Evolutionary conservation across 2,329 filamentous ascomycete genomes (phyloP), one percentile per base, ranked within the genome.

Genomic region (Fusarium penzigii): DNA sequence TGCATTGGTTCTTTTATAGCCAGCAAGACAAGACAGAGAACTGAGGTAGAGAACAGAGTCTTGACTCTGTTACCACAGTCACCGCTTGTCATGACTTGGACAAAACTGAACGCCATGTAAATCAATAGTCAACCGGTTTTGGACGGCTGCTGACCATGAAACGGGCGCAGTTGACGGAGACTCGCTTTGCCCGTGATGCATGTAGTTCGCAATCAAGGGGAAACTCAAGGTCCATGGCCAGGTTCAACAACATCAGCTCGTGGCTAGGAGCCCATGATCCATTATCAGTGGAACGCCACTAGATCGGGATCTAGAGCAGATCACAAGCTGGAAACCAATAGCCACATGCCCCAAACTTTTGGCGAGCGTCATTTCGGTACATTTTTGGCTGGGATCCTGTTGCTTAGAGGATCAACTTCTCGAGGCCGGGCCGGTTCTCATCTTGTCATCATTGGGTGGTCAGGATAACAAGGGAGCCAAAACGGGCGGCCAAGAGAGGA

Each of bases 371-470:
- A 25, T 25, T 25, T 25, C 20, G 44, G 47, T 2, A 17, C 40
- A 11, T 17, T 25, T 25, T 25, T 25, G 20, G 20, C 20, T 25
- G 20, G 20, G 20, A 25, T 25, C 20, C 7, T 25, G 7, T 25
- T 25, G 20, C 20, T 25, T 25, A 25, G 20, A 25, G 20, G 20
- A 25, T 4, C 20, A 25, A 25, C 20, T 51, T 53, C 63, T 65
- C 61, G 61, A 61, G 61, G 61, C 63, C 63, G 63, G 63, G 49
- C 63, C 63, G 63, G 63, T 57, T 57, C 61, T 64, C 59, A 56
- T 63, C 56, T 60, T 56, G 53, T 51, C 46, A 42, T 56, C 56
- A 63, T 60, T 60, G 57, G 52, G 52, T 42, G 55, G 53, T 52
- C 44, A 29, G 49, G 50, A 52, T 59, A 53, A 61, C 55, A 53